Evolutionary conservation across 768 basidiomycete genomes (phyloP).

Genomic region (Lactarius hatsudake): DNA sequence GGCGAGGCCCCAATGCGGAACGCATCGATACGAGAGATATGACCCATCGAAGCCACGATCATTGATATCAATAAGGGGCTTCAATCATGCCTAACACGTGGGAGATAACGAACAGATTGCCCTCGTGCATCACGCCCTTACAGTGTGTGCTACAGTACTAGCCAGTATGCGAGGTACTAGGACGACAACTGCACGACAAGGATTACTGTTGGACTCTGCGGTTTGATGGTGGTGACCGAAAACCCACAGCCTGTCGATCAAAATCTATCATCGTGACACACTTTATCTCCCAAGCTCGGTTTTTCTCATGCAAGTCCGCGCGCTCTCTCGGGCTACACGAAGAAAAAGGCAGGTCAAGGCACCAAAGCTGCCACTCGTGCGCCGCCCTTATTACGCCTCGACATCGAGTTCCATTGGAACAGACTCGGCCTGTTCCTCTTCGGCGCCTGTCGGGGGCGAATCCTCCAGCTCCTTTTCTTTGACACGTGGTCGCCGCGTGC

Average conservation of each 20-base stretch:
- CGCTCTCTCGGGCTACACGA: background rate
- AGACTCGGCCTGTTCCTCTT: conserved; percentile 28
- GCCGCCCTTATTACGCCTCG: conserved; percentile 29
- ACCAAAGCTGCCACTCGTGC: background rate
- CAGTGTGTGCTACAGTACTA: background rate
- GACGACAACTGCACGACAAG: conserved; percentile 15
- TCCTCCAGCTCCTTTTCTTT: conserved; percentile 20
- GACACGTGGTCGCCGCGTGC: conserved; percentile 12
- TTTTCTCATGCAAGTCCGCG: background rate
- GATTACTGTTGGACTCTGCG: background rate
- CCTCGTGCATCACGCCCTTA: background rate
- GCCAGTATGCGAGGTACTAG: background rate
- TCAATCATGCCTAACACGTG: background rate
- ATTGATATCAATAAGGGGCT: conserved; percentile 10
- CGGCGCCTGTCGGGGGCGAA: conserved; percentile 19
- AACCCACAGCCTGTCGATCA: background rate
- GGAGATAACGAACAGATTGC: background rate
- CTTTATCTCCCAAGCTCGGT: background rate
- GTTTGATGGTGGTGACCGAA: background rate
- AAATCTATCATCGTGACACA: background rate
- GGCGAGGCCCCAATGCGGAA: conserved; percentile 2
- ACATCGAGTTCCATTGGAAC: conserved; percentile 41
- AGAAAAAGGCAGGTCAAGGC: conserved; percentile 1
- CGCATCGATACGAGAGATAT: background rate
- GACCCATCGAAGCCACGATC: background rate